These are phyloP conservation scores for Lophiostoma macrostomum DNA, from an alignment of 495 filamentous ascomycete species.

Conservation along the genomic window DNA sequence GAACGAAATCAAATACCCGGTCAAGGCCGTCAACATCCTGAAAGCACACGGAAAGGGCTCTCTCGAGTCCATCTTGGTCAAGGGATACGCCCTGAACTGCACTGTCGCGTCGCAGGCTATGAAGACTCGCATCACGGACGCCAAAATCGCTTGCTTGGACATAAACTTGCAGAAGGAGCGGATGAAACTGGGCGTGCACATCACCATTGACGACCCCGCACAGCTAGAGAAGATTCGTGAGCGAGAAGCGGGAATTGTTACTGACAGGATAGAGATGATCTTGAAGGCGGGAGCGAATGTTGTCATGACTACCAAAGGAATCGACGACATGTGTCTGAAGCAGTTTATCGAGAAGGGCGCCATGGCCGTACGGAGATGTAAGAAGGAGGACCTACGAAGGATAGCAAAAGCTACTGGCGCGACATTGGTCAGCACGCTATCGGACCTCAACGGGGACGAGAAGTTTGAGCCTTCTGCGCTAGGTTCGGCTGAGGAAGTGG, in stretches of 20 bases:
- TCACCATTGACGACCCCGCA: conserved; percentile 94
- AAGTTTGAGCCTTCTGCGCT: conserved; percentile 87
- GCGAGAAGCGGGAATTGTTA: conserved; percentile 85
- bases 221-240: conserved; percentile 96
- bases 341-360: conserved; percentile 90
- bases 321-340: conserved; percentile 94
- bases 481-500: conserved; percentile 89
- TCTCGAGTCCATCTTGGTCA: conserved; percentile 84
- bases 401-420: conserved; percentile 97
- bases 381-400: conserved; percentile 95
- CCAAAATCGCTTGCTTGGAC: conserved; percentile 94
- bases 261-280: conserved; percentile 95
- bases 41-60: conserved; percentile 96
- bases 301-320: conserved; percentile 94
- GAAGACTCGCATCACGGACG: conserved; percentile 87
- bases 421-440: conserved; percentile 84
- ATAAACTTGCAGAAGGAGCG: conserved; percentile 98
- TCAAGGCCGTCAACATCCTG: conserved; percentile 97
- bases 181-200: conserved; percentile 98
- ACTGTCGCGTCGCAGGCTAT: conserved; percentile 98
- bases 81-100: conserved; percentile 97
- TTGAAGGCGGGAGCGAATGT: conserved; percentile 97
- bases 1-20: conserved; percentile 90
- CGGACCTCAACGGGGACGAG: conserved; percentile 96
- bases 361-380: conserved; percentile 94